Percentiles rank a stretch among this genome's conserved stretches.
phyloP scores from a whole-genome alignment of 2,329 filamentous ascomycete genomes.

The Emergomyces pasteurianus region DNA sequence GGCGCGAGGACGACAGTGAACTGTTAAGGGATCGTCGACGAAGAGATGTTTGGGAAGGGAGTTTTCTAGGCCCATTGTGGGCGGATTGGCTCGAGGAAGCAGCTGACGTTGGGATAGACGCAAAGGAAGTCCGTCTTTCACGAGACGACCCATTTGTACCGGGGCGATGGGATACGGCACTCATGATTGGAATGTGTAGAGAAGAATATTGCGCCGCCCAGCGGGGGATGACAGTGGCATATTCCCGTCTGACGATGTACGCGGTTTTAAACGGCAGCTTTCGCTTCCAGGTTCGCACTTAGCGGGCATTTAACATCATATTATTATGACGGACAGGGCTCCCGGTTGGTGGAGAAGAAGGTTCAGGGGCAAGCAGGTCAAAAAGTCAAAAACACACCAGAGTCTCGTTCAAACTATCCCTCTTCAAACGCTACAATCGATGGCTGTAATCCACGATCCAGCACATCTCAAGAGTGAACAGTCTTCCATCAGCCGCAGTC shows the following conservation, averaged over 20 bases:
- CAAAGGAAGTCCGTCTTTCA: conserved; percentile 45
- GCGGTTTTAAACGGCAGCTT: background rate
- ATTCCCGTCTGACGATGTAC: background rate
- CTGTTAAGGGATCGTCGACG: conserved; percentile 39
- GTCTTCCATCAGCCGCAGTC: background rate
- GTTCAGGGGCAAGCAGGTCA: conserved; percentile 3
- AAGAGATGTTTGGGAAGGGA: conserved; percentile 50
- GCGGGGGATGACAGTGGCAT: conserved; percentile 3
- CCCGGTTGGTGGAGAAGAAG: background rate
- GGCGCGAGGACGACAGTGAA: conserved; percentile 27
- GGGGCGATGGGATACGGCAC: conserved; percentile 26
- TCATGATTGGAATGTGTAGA: conserved; percentile 19
- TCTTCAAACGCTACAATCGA: background rate
- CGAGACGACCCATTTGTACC: conserved; percentile 27
- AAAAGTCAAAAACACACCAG: background rate
- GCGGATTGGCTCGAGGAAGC: conserved; percentile 25
- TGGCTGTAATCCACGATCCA: background rate
- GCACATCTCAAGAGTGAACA: background rate
- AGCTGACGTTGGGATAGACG: conserved; percentile 46
- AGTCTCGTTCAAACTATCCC: background rate
- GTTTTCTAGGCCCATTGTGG: conserved; percentile 42
- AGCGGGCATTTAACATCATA: background rate
- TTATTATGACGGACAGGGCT: background rate
- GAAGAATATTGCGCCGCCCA: conserved; percentile 11
- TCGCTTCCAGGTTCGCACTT: background rate